These are phyloP conservation scores for Agarophyton chilense DNA, from an alignment of 23 red algal species.

Conservation along the genomic window DNA sequence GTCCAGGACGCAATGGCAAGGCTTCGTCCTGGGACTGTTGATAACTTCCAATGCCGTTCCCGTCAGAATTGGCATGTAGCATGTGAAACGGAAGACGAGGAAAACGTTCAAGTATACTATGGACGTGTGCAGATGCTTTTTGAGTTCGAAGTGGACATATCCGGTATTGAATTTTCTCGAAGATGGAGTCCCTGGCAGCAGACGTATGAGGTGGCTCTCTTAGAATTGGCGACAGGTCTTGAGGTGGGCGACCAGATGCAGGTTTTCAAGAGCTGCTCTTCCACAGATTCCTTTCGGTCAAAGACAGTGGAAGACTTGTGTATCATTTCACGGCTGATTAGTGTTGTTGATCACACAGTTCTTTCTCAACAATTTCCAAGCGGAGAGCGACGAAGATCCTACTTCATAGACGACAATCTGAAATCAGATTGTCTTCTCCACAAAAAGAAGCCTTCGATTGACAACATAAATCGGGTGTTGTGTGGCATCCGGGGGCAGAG, in stretches of 20 bases:
- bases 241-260: background rate
- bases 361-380: background rate
- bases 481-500: background rate
- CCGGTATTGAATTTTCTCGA: background rate
- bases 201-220: background rate
- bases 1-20: background rate
- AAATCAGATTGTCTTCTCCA: too few species aligned
- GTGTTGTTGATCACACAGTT: constrained; percentile 3
- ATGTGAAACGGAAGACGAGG: background rate
- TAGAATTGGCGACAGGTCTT: background rate
- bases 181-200: constrained; percentile 3
- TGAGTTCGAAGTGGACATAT: too few species aligned
- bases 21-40: background rate
- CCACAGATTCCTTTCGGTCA: background rate
- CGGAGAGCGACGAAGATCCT: background rate
- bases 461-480: background rate
- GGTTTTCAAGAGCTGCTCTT: too few species aligned
- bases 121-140: constrained; percentile 11
- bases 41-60: background rate
- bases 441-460: background rate
- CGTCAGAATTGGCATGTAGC: background rate
- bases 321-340: background rate
- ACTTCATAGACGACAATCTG: constrained; percentile 15
- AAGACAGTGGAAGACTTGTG: constrained; percentile 1
- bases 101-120: background rate